Evolutionary conservation across 306 rosid genomes (phyloP).

Genomic region (Prunus mume): DNA sequence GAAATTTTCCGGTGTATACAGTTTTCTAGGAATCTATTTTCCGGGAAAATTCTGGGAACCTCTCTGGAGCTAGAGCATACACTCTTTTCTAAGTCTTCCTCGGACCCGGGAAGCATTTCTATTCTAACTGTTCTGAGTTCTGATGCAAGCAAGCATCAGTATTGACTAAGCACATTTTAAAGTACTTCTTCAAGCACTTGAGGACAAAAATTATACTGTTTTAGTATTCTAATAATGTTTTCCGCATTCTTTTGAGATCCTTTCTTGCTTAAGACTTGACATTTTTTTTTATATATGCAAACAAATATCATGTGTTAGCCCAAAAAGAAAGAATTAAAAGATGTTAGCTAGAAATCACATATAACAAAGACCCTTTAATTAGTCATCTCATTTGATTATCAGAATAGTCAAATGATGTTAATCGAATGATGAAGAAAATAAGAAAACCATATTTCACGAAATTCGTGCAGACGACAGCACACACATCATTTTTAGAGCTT

Average conservation of each 20-base stretch:
- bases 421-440: background rate
- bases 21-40: slow-evolving; percentile 20
- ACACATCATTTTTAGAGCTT: background rate
- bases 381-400: too few relatives aligned
- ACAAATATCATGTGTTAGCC: background rate
- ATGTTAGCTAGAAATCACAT: background rate
- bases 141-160: background rate
- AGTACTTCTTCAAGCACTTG: background rate
- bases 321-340: background rate
- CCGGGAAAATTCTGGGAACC: slow-evolving; percentile 38
- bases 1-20: slow-evolving; percentile 10
- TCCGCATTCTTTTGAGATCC: background rate
- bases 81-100: background rate
- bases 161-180: background rate
- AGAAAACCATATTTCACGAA: background rate
- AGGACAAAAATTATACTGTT: background rate
- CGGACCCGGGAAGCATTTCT: background rate
- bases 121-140: background rate
- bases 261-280: background rate
- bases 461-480: background rate
- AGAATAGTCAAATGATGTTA: too few relatives aligned
- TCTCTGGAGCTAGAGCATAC: background rate
- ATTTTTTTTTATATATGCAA: too few relatives aligned
- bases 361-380: too few relatives aligned
- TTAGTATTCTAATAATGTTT: background rate